phyloP scores from a whole-genome alignment of 2,329 filamentous ascomycete species.

The Colletotrichum melonis region DNA sequence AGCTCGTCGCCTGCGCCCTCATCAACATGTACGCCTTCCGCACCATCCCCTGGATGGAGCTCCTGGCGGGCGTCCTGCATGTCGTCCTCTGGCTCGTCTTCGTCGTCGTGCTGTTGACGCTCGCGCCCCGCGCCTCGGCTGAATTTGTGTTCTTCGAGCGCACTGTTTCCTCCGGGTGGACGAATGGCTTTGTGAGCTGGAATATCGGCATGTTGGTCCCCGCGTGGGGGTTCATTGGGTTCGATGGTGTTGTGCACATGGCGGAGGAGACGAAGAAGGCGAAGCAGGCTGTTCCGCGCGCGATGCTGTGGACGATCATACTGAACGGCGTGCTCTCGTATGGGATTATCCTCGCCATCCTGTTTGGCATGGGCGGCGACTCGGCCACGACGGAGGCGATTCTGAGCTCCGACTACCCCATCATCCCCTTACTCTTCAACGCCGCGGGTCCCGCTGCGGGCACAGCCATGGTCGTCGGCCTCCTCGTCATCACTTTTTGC shows the following conservation, averaged over 20 bases:
- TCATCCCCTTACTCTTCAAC: slow-evolving; percentile 30
- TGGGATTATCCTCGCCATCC: slow-evolving; percentile 26
- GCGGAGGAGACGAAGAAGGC: slow-evolving; percentile 36
- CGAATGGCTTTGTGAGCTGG: slow-evolving; percentile 35
- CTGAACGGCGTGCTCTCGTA: slow-evolving; percentile 51
- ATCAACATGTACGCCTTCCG: slow-evolving; percentile 36
- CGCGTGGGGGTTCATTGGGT: slow-evolving; percentile 32
- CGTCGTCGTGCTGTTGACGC: slow-evolving; percentile 22
- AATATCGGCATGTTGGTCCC: slow-evolving; percentile 33
- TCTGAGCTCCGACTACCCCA: slow-evolving; percentile 26
- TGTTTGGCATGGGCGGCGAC: slow-evolving; percentile 30
- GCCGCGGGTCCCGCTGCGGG: slow-evolving; percentile 18
- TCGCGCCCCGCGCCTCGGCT: slow-evolving; percentile 26
- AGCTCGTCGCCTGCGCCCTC: slow-evolving; percentile 26
- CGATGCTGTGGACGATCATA: slow-evolving; percentile 36
- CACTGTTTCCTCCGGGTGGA: slow-evolving; percentile 32
- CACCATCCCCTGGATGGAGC: slow-evolving; percentile 33
- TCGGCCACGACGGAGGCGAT: slow-evolving; percentile 17
- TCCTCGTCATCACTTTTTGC: slow-evolving; percentile 34
- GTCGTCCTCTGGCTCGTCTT: slow-evolving; percentile 31
- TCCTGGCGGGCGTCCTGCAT: slow-evolving; percentile 28
- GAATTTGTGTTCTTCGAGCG: slow-evolving; percentile 33
- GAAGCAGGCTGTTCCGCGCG: slow-evolving; percentile 31
- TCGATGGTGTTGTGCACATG: slow-evolving; percentile 37
- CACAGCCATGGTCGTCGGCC: slow-evolving; percentile 29